These are phyloP conservation scores for Leccinum imitatum DNA, from an alignment of 768 basidiomycete species.

Conservation along the genomic window DNA sequence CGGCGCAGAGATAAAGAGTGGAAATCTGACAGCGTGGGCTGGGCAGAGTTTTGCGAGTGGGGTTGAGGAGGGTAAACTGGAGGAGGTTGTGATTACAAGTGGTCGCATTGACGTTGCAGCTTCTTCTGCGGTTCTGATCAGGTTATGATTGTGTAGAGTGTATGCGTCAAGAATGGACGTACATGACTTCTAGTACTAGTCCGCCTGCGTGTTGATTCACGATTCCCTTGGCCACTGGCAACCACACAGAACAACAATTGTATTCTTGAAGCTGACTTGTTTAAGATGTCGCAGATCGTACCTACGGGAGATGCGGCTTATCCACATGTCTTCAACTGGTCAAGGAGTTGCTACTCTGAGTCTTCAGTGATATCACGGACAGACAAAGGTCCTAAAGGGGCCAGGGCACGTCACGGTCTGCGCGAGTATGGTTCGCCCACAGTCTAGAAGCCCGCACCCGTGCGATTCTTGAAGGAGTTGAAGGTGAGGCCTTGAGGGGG, in stretches of 20 bases:
- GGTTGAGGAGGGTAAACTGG: conserved; percentile 35
- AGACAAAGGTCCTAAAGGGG: too few relatives aligned
- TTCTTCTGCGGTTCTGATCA: conserved; percentile 40
- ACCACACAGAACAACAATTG: background rate
- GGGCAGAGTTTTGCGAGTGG: conserved; percentile 47
- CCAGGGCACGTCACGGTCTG: too few relatives aligned
- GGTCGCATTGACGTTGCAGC: conserved; percentile 37
- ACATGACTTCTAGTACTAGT: too few relatives aligned
- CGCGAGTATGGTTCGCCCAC: too few relatives aligned
- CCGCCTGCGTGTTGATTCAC: background rate
- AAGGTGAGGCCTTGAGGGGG: too few relatives aligned
- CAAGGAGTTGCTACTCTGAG: too few relatives aligned
- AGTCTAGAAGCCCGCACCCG: too few relatives aligned
- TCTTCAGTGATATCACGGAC: too few relatives aligned
- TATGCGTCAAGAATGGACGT: background rate
- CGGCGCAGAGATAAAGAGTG: conserved; percentile 46
- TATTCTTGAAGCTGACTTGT: background rate
- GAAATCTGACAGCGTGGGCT: conserved; percentile 48
- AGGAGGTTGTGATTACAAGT: conserved; percentile 39
- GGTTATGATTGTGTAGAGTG: background rate
- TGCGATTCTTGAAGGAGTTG: too few relatives aligned
- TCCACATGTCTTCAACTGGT: too few relatives aligned
- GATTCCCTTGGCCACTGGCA: background rate
- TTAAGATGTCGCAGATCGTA: background rate
- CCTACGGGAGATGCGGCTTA: too few relatives aligned